Evolutionary conservation across 2,329 filamentous ascomycete species (phyloP).

Genomic region (Hymenoscyphus fructigenus): DNA sequence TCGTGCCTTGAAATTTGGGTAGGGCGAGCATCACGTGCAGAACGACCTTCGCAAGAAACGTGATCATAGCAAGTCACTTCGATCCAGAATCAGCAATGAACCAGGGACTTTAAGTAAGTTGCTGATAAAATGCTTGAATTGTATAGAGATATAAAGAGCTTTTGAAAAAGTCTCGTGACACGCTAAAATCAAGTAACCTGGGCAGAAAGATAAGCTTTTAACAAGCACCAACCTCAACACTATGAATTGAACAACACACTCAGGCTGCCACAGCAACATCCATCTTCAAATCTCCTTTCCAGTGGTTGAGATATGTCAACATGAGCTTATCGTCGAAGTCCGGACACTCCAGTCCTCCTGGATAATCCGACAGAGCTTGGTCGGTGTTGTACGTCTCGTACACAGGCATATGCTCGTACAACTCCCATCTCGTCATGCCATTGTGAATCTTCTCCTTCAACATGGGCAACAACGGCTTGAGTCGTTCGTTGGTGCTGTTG

Average conservation of each 20-base stretch:
- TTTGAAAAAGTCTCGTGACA: background rate
- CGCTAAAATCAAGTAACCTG: background rate
- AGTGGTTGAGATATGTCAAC: conserved; percentile 4
- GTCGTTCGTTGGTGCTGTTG: background rate
- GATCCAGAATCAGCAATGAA: no score
- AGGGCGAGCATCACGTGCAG: background rate
- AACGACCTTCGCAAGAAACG: no score
- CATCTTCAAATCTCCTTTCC: background rate
- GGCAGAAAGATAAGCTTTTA: background rate
- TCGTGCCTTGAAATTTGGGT: background rate
- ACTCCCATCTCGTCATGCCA: background rate
- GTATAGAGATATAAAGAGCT: background rate
- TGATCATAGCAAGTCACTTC: no score
- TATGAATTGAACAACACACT: background rate
- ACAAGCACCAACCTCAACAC: background rate
- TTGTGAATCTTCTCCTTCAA: conserved; percentile 3
- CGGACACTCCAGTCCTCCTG: background rate
- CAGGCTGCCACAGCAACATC: background rate
- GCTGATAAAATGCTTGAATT: background rate
- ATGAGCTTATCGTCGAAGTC: background rate
- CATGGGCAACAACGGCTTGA: background rate
- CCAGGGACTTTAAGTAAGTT: background rate
- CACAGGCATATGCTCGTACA: background rate
- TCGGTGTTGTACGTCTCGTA: conserved; percentile 5
- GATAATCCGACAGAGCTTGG: background rate